Evolutionary conservation across 768 basidiomycete genomes (phyloP), one percentile per base, ranked within the genome.

Genomic region (Tulasnella calospora): DNA sequence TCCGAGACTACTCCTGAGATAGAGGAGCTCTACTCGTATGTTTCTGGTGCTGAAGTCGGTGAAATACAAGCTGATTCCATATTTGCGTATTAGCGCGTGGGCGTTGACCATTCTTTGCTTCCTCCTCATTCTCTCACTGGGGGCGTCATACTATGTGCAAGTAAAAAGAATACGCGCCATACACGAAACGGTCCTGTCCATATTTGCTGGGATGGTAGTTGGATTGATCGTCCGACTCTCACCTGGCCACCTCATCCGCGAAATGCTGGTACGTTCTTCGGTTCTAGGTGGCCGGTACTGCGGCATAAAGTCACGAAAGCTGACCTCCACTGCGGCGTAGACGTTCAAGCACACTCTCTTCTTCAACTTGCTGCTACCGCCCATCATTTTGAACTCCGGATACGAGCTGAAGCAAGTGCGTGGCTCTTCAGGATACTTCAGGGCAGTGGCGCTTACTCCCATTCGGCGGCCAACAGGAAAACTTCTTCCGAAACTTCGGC

Each of bases 401-500:
- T 99, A 98, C 83, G 96, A 98, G 85, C 90, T 99, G 78, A 97
- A 96, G 84, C 96, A 99, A 88, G 95, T 92, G 78, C 79, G 90
- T 82, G 41, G 15, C 30, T 8, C 7, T n/a, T 35, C 38, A 72
- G 38, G 72, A 17, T 36, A 15, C 55, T 35, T 73, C 75, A 21
- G 35, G 70, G 73, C 12, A 13, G 5, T 71, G 77, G 69, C 46
- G 51, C 76, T 72, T 55, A 40, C 38, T 21, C 44, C 35, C 35
- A 55, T n/a, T 44, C 46, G 69, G 40, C 61, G 33, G 61, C 33
- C 33, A 74, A 10, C 84, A 98, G 94, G 97, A 96, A 85, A 96
- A 96, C 87, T 99, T 99, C 86, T 99, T 99, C 84, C 91, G 96
- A 47, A 98, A 98, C 84, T 99, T 99, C 83, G 96, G 95, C 13